Base-by-base conservation (phyloP, 768 basidiomycete species). In the Pseudohyphozyma bogoriensis region DNA sequence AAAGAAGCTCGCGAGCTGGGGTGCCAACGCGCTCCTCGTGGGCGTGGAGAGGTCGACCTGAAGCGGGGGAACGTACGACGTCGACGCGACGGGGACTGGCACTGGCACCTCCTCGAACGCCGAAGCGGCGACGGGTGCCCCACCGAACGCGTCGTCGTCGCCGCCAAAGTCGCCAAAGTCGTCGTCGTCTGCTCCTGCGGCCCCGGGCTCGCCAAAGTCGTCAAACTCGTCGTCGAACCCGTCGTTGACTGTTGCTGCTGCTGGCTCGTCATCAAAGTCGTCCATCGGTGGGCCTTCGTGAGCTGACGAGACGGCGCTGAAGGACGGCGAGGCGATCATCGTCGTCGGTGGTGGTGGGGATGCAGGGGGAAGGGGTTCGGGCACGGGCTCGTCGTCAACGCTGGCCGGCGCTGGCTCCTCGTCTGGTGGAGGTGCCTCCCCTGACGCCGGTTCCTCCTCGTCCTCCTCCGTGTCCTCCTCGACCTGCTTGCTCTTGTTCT, bases 151-250 rank as follows among this genome's bases (percentile, higher is more conserved):
- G n/a, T 35, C 51, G 20, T 35, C 50, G 16, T 51, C 51, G 11
- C 33, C 33, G 15, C 63, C 63, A 33, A 64, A 64, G 7, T 64
- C 63, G n/a, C 60, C 64, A 28, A 65, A 64, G 24, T 64, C 63
- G 36, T 59, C 62, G 31, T 58, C 55, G n/a, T 24, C 56, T 15
- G 18, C 50, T 1, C n/a, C 61, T 2, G 28, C 57, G 3, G 18
- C 53, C 22, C 18, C 57, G 2, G 53, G 26, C 26, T 59, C 51
- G 11, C 59, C 63, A 32, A 55, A 52, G 35, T 52, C 51, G 51
- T 52, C 51, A 45, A 64, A 66, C 46, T 66, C 60, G 51, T 62
- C 59, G 10, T 24, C 59, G 32, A 60, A 62, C 40, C 58, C 42
- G 56, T 62, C 54, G 6, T 18, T 51, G 4, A 24, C 47, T 2